Evolutionary conservation across 805 yeast genomes (phyloP).

Genomic region (Wickerhamiella domercqiae): DNA sequence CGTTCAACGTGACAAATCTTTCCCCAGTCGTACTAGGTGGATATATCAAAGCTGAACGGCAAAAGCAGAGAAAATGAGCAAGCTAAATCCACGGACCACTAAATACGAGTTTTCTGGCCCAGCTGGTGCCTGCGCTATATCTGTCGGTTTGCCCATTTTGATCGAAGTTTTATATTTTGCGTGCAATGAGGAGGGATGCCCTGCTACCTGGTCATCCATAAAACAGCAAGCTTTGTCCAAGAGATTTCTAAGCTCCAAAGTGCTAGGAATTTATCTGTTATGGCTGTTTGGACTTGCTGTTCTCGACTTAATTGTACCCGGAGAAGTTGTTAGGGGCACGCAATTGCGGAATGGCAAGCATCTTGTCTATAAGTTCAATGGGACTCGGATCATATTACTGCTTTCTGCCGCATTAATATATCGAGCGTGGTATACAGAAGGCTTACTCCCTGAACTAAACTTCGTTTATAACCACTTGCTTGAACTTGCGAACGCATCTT

Average conservation of each 20-base stretch:
- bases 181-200: slow-evolving; percentile 36
- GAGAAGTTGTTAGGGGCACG: slow-evolving; percentile 47
- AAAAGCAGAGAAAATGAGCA: too few species aligned
- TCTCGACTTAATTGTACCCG: slow-evolving; percentile 55
- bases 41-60: too few species aligned
- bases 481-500: slow-evolving; percentile 47
- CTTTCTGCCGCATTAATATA: slow-evolving; percentile 29
- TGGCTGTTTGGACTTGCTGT: slow-evolving; percentile 61
- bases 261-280: slow-evolving; percentile 48
- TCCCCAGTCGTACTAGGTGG: too few species aligned
- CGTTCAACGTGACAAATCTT: too few species aligned
- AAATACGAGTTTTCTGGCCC: slow-evolving; percentile 67
- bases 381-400: slow-evolving; percentile 38
- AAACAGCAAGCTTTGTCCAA: slow-evolving; percentile 8
- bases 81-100: slow-evolving; percentile 51
- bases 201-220: slow-evolving; percentile 15
- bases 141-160: slow-evolving; percentile 52
- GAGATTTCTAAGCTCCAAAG: slow-evolving; percentile 19
- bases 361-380: slow-evolving; percentile 69
- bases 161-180: slow-evolving; percentile 44
- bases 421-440: slow-evolving; percentile 38
- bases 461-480: slow-evolving; percentile 56
- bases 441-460: slow-evolving; percentile 60
- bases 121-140: slow-evolving; percentile 53
- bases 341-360: slow-evolving; percentile 59